Percentiles rank a stretch among this genome's conserved stretches.
Evolutionary conservation across 1,139 yeast genomes (phyloP).

Genomic region (Sugiyamaella sp.): DNA sequence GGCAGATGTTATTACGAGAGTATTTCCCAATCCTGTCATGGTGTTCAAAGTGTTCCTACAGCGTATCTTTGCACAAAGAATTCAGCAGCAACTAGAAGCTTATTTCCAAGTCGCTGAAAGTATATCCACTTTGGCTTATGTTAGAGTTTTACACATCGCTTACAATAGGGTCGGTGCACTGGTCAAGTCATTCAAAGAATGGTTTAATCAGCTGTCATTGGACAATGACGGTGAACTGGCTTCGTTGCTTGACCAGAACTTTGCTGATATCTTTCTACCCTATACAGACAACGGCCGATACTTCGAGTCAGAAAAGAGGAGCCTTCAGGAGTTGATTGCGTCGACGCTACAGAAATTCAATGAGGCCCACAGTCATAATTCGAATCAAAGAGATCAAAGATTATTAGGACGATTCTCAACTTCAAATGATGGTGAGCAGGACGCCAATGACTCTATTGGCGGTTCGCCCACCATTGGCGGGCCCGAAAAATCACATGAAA

Average conservation of each 20-base stretch:
- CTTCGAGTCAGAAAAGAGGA: slow-evolving; percentile 72
- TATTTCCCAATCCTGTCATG: slow-evolving; percentile 67
- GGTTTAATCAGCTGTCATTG: slow-evolving; percentile 44
- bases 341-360: slow-evolving; percentile 35
- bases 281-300: slow-evolving; percentile 70
- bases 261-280: slow-evolving; percentile 71
- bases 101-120: slow-evolving; percentile 67
- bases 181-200: slow-evolving; percentile 66
- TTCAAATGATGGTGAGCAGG: slow-evolving; percentile 26
- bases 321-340: slow-evolving; percentile 64
- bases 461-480: slow-evolving; percentile 8
- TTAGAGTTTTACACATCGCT: slow-evolving; percentile 71
- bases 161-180: slow-evolving; percentile 64
- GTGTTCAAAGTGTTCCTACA: slow-evolving; percentile 74
- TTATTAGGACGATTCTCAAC: slow-evolving; percentile 36
- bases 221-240: slow-evolving; percentile 54
- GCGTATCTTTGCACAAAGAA: slow-evolving; percentile 72
- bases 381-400: slow-evolving; percentile 32
- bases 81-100: slow-evolving; percentile 67
- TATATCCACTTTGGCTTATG: slow-evolving; percentile 70
- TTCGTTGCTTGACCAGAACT: slow-evolving; percentile 68
- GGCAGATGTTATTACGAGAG: slow-evolving; percentile 70
- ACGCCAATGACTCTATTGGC: background rate
- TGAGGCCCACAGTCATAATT: slow-evolving; percentile 33
- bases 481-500: slow-evolving; percentile 28